Conservation (phyloP, 225 moss, liverwort and hornwort species). For the Pseudisothecium myosuroides region DNA sequence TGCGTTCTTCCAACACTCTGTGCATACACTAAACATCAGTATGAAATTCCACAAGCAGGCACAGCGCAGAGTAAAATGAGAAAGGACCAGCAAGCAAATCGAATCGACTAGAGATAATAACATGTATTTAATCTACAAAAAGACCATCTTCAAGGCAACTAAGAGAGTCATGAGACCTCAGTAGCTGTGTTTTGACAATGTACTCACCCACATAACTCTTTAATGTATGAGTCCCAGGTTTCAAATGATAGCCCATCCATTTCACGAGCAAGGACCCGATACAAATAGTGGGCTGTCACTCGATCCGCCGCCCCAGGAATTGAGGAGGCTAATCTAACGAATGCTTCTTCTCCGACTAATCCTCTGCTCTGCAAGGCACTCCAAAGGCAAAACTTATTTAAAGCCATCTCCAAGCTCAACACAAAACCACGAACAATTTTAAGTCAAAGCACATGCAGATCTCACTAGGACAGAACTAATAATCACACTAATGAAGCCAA, state of each 20-base stretch:
- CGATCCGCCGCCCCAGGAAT: conserved; percentile 87
- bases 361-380: conserved; percentile 51
- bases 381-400: neutral
- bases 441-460: neutral
- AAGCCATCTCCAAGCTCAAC: neutral
- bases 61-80: neutral
- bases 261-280: conserved; percentile 35
- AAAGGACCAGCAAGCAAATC: neutral
- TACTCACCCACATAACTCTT: conserved; percentile 71
- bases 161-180: neutral
- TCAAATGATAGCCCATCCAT: conserved; percentile 59
- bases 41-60: neutral
- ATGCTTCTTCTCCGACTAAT: conserved; percentile 78
- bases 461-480: neutral
- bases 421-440: neutral
- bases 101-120: neutral
- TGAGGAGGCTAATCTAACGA: conserved; percentile 74
- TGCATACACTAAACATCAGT: neutral
- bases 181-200: neutral
- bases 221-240: conserved; percentile 61
- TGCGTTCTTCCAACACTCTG: conserved; percentile 70
- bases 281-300: conserved; percentile 63
- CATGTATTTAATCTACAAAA: neutral
- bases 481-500: neutral
- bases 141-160: neutral